A percentile compares a stretch with the other conserved stretches of the same genome.
phyloP scores from a whole-genome alignment of 306 rosid species.

The Acacia acuminata region DNA sequence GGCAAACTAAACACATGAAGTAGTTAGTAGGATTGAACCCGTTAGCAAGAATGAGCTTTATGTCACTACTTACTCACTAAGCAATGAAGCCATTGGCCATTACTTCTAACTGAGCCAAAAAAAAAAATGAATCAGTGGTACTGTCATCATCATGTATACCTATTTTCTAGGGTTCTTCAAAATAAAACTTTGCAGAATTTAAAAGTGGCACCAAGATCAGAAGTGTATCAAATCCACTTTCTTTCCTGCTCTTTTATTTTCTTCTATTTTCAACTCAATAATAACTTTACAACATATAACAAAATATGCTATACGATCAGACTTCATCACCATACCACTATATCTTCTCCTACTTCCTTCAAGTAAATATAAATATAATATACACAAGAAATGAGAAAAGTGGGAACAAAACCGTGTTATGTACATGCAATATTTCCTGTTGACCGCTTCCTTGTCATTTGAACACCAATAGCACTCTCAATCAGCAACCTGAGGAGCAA shows the following conservation, averaged over 20 bases:
- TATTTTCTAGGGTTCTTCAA: neutral
- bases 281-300: neutral
- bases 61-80: neutral
- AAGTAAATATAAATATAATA: slow-evolving; percentile 31
- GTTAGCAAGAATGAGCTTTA: neutral
- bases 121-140: slow-evolving; percentile 35
- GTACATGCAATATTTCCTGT: slow-evolving; percentile 44
- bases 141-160: slow-evolving; percentile 5
- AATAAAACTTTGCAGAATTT: neutral
- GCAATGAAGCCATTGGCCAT: neutral
- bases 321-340: slow-evolving; percentile 30
- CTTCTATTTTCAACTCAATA: neutral
- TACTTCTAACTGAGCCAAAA: neutral
- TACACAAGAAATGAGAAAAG: neutral
- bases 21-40: neutral
- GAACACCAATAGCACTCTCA: slow-evolving; percentile 19
- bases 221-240: neutral
- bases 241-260: neutral
- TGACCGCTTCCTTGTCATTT: slow-evolving; percentile 28
- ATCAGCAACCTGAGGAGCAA: slow-evolving; percentile 27
- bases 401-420: slow-evolving; percentile 30
- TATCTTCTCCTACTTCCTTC: slow-evolving; percentile 36
- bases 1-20: neutral
- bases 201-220: neutral
- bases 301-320: neutral